A percentile compares a stretch with the other conserved stretches of the same genome.
These are phyloP conservation scores for Neurospora sp. DNA, from an alignment of 495 filamentous ascomycete species.

Conservation along the genomic window DNA sequence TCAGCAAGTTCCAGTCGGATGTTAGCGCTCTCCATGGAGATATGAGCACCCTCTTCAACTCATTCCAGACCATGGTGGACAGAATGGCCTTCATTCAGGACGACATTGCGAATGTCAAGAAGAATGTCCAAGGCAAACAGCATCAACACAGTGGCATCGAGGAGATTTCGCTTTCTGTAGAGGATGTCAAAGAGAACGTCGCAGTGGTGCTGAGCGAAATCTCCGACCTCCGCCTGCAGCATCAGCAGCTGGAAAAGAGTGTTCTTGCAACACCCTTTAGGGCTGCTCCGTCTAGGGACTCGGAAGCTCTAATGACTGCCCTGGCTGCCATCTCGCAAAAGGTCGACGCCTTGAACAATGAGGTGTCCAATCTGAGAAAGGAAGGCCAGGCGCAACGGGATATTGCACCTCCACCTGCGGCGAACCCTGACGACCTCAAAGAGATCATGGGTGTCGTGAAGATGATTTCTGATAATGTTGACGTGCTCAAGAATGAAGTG, in stretches of 20 bases:
- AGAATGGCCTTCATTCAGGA: background rate
- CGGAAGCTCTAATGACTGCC: background rate
- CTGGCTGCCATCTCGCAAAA: background rate
- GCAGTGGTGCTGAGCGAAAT: conserved; percentile 1
- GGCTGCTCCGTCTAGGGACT: background rate
- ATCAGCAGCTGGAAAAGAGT: background rate
- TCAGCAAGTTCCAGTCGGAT: conserved; percentile 1
- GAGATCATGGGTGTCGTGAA: background rate
- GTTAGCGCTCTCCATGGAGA: conserved; percentile 1
- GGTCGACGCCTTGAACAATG: background rate
- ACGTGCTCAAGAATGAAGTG: background rate
- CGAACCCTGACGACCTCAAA: background rate
- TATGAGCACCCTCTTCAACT: conserved; percentile 1
- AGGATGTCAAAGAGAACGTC: conserved; percentile 8
- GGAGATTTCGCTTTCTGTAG: conserved; percentile 1
- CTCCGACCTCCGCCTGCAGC: background rate
- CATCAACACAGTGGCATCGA: background rate
- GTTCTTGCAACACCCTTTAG: background rate
- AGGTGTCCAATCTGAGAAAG: conserved; percentile 8
- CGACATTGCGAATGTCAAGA: too few species aligned
- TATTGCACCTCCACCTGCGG: accelerated
- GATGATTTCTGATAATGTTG: background rate
- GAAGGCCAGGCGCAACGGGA: background rate
- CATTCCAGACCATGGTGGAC: conserved; percentile 10
- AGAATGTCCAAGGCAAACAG: background rate